phyloP scores from a whole-genome alignment of 345 rosid genomes.

The Clausena lansium region DNA sequence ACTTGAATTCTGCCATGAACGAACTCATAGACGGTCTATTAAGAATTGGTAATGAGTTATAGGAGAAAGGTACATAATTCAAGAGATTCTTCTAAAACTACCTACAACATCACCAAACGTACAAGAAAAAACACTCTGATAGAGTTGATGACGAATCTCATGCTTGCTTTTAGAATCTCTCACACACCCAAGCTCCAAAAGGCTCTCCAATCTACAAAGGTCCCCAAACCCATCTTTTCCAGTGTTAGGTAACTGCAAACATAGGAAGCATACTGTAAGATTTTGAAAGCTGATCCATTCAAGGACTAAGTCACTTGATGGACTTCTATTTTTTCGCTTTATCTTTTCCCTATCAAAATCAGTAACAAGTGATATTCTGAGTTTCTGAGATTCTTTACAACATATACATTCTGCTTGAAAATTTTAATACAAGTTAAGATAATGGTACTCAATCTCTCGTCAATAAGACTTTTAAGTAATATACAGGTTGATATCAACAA shows the following conservation, averaged over 20 bases:
- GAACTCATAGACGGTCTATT: slow-evolving; percentile 39
- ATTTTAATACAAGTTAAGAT: neutral
- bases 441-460: neutral
- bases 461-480: neutral
- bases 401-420: neutral
- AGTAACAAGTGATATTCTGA: neutral
- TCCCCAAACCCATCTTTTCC: neutral
- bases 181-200: neutral
- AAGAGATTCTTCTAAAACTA: slow-evolving; percentile 2
- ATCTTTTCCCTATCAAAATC: no score
- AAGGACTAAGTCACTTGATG: no score
- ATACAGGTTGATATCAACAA: neutral
- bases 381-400: neutral
- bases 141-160: neutral
- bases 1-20: slow-evolving; percentile 31
- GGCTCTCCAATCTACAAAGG: neutral
- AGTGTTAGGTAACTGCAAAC: no score
- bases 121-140: neutral
- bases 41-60: slow-evolving; percentile 39
- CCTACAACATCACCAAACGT: neutral
- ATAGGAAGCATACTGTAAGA: no score
- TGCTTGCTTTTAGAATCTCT: neutral
- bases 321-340: no score
- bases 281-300: no score
- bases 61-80: neutral